Base-by-base conservation (phyloP, 2,329 filamentous ascomycete species). In the Colletotrichum sidae region DNA sequence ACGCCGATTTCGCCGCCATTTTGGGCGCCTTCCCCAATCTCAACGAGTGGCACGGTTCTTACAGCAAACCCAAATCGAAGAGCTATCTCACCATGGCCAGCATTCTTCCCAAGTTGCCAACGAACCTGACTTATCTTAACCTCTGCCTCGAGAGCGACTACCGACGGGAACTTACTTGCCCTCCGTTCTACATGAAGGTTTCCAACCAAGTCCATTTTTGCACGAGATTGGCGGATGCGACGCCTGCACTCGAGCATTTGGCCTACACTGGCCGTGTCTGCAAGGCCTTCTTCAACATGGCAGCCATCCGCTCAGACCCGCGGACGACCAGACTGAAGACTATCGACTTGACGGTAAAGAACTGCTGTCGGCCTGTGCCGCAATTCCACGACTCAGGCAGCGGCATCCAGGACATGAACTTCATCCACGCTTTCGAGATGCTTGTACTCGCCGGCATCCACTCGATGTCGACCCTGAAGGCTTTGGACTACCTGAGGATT, bases 251-350 rank as follows among this genome's bases (percentile, higher is more conserved):
- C 15, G 89, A 92, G 73, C 88, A 90, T 66, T 80, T 93, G 50
- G 85, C 88, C 0, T 93, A 92, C 72, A 93, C 90, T 0, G 91
- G 91, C 3, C 87, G 91, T 62, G 81, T 93, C 25, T 93, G 91
- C 72, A 86, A 87, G 60, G 79, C 81, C n/a, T 88, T 93, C 66
- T 93, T 93, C 71, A 85, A 88, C 50, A 75, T 83, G 39, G 83
- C 87, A 6, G 80, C 83, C n/a, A 78, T 78, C 49, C 77, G 80
- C 37, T 81, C 83, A 38, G 81, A 86, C 67, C 76, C 83, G 45
- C 76, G 83, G 47, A 77, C 80, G 13, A 81, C 83, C 8, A 79
- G 79, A 13, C 83, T 93, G 49, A 88, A 87, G 75, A 89, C 88
- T 2, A 82, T 93, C 25, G 90, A 93, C 70, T 77, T 93, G 49